Evolutionary conservation across 2,329 filamentous ascomycete genomes (phyloP), one percentile per base, ranked within the genome.

Genomic region (Lojkania enalia): DNA sequence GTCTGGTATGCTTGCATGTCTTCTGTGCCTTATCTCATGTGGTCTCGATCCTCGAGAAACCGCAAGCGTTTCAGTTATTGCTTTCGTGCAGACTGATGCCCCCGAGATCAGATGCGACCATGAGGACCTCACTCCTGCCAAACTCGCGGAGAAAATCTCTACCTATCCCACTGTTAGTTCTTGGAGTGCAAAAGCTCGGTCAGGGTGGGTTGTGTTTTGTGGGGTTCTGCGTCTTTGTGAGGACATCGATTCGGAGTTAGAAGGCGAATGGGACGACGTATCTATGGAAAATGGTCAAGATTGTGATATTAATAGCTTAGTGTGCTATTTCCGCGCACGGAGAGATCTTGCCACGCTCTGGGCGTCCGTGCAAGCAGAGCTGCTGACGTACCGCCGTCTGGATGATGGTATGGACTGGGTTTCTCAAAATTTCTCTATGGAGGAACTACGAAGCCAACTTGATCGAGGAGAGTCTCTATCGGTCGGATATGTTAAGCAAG

Each of bases 1-100:
- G 0, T 73, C 73, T 46, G 72, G 72, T 0, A 64, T 67, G 9
- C 14, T 74, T 5, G 63, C 68, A 16, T 69, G 64, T 37, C 51
- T 70, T 15, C 42, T 73, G 0, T 69, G 59, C 39, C 51, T 74
- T 3, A 41, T 74, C 3, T 40, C 27, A 1, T 25, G 54, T 4
- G 63, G 63, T 13, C 60, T 55, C 2, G 54, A 72, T 42, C 66
- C 62, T 20, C n/a, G 35, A 4, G 4, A 35, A 11, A 49, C 18
- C 9, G 51, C 56, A 21, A 15, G 49, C 16, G 21, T 66, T 12
- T 65, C 61, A 7, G 18, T 57, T n/a, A 18, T 35, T 6, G 42
- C 44, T 20, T 21, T 52, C 7, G 9, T 52, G 2, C 15, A 39
- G 19, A 50, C 14, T 35, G 35, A 40, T 37, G 35, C 15, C 13